A percentile compares a stretch with the other conserved stretches of the same genome.
Evolutionary conservation across 2,329 filamentous ascomycete genomes (phyloP).

Genomic region (Fusarium tjaetaba): DNA sequence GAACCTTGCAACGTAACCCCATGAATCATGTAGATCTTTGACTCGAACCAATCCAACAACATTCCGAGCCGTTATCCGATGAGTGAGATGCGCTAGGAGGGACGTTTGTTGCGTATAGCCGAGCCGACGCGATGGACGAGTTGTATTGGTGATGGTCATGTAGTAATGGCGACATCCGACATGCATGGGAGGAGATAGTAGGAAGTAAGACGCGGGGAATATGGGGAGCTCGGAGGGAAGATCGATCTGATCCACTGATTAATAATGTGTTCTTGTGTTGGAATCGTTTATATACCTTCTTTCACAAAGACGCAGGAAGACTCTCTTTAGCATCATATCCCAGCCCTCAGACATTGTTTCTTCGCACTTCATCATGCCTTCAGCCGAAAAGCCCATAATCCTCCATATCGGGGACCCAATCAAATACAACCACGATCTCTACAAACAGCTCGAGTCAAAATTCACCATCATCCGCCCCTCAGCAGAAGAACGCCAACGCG

Average conservation of each 20-base stretch:
- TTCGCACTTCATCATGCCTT: neutral
- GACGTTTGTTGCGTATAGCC: neutral
- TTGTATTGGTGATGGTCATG: neutral
- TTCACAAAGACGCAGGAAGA: fast-evolving
- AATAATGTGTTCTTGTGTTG: fast-evolving
- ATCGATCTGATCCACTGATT: too few relatives aligned
- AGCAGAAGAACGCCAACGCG: conserved; percentile 50
- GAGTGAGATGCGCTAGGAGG: neutral
- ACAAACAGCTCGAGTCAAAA: conserved; percentile 42
- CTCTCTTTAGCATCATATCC: too few relatives aligned
- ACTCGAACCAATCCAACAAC: neutral
- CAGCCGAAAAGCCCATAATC: conserved; percentile 37
- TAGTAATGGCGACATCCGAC: neutral
- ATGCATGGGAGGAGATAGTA: neutral
- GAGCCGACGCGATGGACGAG: neutral
- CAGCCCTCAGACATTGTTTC: neutral
- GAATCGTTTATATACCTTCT: neutral
- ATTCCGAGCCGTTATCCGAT: conserved; percentile 1
- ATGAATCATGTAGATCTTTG: neutral
- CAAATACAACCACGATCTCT: conserved; percentile 46
- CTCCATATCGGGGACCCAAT: conserved; percentile 49
- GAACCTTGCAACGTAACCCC: neutral
- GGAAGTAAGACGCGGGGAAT: neutral
- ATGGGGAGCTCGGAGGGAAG: neutral
- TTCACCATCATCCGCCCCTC: conserved; percentile 51